Evolutionary conservation across 495 filamentous ascomycete species (phyloP).

Genomic region (Tuber brumale): DNA sequence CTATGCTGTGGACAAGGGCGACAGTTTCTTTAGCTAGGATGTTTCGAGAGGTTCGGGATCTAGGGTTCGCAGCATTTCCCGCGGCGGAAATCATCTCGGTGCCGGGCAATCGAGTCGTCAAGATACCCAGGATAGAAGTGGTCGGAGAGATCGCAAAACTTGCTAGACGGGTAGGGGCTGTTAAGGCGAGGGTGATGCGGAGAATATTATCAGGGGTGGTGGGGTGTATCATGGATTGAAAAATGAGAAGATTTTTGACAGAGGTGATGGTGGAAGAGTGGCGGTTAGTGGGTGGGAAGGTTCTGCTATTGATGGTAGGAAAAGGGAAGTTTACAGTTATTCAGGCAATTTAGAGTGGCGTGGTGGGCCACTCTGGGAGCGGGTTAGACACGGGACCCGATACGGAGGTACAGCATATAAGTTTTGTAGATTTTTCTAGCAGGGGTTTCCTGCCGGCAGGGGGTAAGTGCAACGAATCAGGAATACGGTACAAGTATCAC

Average conservation of each 20-base stretch:
- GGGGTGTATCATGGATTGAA: slow-evolving; percentile 36
- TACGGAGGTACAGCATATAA: too few species aligned
- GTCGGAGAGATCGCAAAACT: slow-evolving; percentile 34
- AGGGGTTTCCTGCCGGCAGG: too few species aligned
- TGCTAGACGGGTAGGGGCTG: slow-evolving; percentile 19
- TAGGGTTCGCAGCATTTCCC: slow-evolving; percentile 1
- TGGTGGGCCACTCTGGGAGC: background rate
- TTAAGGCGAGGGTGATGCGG: slow-evolving; percentile 25
- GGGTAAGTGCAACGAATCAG: too few species aligned
- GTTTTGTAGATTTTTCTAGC: too few species aligned
- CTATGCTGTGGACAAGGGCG: slow-evolving; percentile 58
- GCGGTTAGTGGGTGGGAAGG: slow-evolving; percentile 34
- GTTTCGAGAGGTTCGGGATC: slow-evolving; percentile 43
- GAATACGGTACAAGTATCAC: too few species aligned
- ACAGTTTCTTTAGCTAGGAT: slow-evolving; percentile 54
- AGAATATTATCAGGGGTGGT: slow-evolving; percentile 29
- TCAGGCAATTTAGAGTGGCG: slow-evolving; percentile 6
- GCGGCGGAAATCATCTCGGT: slow-evolving; percentile 27
- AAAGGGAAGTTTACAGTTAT: slow-evolving; percentile 37
- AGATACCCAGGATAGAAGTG: slow-evolving; percentile 20
- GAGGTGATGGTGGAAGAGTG: slow-evolving; percentile 18
- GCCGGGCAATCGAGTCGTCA: slow-evolving; percentile 16
- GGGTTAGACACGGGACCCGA: too few species aligned
- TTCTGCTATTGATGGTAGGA: slow-evolving; percentile 35
- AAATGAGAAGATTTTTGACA: slow-evolving; percentile 21